Base-by-base conservation (phyloP, 2,329 filamentous ascomycete genomes). In the Colletotrichum chlorophyti region DNA sequence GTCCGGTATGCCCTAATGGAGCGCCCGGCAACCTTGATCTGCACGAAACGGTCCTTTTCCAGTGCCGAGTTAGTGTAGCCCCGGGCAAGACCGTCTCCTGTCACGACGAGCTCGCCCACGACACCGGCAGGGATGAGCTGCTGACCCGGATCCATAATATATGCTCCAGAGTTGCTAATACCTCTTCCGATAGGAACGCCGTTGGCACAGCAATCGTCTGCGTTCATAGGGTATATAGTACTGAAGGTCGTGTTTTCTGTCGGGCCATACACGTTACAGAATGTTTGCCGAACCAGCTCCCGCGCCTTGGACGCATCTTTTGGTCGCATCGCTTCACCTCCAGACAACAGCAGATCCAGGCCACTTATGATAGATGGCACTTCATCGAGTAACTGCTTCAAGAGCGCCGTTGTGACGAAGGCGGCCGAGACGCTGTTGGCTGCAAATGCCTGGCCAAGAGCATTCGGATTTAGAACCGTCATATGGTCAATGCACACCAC, bases 401-500 rank as follows among this genome's bases (percentile, higher is more conserved):
- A 34, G 1, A 64, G 26, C 1, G 60, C 62, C 1, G 60, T 48
- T 3, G 62, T 29, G 9, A 63, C 14, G 0, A 75, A 61, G 17
- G 72, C 70, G 46, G 69, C 71, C 49, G 74, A 71, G 23, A 76
- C 73, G 3, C 69, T 69, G 52, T 76, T 71, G 5, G 67, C 50
- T n/a, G 15, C 27, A 34, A 66, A 64, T 19, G 43, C 58, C 49
- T 14, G 57, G 23, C 24, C 31, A 6, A 68, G 60, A 1, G 58
- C 55, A 5, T 41, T 42, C 5, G n/a, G 35, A 6, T 66, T 60
- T 0, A 68, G 24, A 0, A 51, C 41, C 4, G 60, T 58, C 19
- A 55, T 38, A 5, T 60, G 50, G 21, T 68, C 65, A 0, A 68
- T 54, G 4, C 66, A 68, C 5, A 65, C 41, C 0, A 68, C 3